phyloP scores from a whole-genome alignment of 345 rosid species.

The Brassica incana region DNA sequence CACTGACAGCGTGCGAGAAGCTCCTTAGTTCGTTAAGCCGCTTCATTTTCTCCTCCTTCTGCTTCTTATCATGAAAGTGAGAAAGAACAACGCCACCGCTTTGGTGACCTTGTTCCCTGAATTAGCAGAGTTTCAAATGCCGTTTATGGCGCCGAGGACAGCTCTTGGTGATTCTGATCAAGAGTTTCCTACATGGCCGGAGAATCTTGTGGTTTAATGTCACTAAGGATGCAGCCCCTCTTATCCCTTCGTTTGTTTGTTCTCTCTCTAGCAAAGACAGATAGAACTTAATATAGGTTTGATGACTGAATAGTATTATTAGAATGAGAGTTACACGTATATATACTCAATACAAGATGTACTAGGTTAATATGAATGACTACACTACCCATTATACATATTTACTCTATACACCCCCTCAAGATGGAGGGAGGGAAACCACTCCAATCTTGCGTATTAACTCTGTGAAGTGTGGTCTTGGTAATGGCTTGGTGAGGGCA shows the following conservation, averaged over 20 bases:
- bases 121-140: conserved; percentile 31
- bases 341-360: too few relatives aligned
- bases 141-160: conserved; percentile 30
- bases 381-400: too few relatives aligned
- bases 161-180: conserved; percentile 28
- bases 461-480: too few relatives aligned
- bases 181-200: conserved; percentile 40
- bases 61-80: conserved; percentile 41
- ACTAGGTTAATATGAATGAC: too few relatives aligned
- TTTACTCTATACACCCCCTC: too few relatives aligned
- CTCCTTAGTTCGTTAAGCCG: conserved; percentile 41
- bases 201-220: conserved; percentile 41
- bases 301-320: too few relatives aligned
- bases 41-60: conserved; percentile 41
- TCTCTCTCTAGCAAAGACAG: background rate
- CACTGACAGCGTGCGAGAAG: conserved; percentile 38
- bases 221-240: conserved; percentile 24
- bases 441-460: too few relatives aligned
- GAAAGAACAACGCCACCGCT: conserved; percentile 41
- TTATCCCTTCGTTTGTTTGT: conserved; percentile 6
- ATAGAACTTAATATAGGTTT: too few relatives aligned
- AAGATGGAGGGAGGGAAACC: too few relatives aligned
- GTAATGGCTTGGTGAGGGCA: too few relatives aligned
- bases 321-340: too few relatives aligned
- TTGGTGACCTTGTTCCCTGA: conserved; percentile 39